Percentiles rank a stretch among this genome's conserved stretches.
Evolutionary conservation across 345 rosid genomes (phyloP).

Genomic region (Salix koriyanagi): DNA sequence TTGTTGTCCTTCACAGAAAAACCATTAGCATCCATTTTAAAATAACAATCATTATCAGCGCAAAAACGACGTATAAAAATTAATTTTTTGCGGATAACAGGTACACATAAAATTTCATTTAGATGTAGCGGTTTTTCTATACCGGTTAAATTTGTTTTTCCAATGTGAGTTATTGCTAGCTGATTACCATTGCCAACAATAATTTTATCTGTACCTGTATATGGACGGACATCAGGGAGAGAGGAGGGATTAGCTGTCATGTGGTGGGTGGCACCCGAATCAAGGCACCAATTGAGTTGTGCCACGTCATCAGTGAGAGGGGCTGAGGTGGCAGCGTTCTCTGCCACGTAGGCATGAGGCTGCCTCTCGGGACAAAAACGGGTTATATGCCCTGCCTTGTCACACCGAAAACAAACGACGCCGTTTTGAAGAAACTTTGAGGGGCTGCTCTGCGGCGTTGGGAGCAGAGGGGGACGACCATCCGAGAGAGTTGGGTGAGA

Average conservation of each 20-base stretch:
- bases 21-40: too few relatives aligned
- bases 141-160: too few relatives aligned
- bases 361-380: accelerated
- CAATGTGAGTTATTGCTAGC: not conserved
- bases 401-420: too few relatives aligned
- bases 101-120: not conserved
- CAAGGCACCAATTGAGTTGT: not conserved
- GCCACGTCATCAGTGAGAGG: not conserved
- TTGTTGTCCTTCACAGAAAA: not conserved
- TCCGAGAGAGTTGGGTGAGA: too few relatives aligned
- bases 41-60: not conserved
- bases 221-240: not conserved
- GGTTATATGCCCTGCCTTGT: not conserved
- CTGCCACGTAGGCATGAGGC: not conserved
- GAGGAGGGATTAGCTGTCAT: not conserved
- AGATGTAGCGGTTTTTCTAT: not conserved
- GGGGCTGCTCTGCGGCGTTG: too few relatives aligned
- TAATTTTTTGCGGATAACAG: not conserved
- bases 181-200: not conserved
- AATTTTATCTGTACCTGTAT: not conserved
- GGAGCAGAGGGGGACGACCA: too few relatives aligned
- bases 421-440: too few relatives aligned
- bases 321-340: not conserved
- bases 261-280: not conserved
- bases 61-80: not conserved